Base-by-base conservation (phyloP, 2,329 filamentous ascomycete species). In the Colletotrichum plurivorum region DNA sequence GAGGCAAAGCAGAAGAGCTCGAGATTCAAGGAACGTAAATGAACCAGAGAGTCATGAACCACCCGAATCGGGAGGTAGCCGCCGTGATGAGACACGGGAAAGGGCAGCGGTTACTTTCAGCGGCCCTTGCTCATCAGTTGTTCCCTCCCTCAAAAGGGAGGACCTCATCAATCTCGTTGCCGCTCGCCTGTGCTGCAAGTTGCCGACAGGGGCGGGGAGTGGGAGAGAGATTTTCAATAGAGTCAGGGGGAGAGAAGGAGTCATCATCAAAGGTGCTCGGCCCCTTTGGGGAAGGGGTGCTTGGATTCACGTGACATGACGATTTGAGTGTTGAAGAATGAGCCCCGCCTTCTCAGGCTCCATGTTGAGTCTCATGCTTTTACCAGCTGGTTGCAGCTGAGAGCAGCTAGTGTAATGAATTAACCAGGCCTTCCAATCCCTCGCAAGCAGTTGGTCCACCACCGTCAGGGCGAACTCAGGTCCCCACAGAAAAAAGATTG, bases 351-450 rank as follows among this genome's bases (percentile, higher is more conserved):
- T 36, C 2, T n/a, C n/a, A n/a, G n/a, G n/a, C n/a, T n/a, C n/a
- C n/a, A n/a, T 22, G 20, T 22, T 22, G 20, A 22, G 20, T 22
- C 2, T 22, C 20, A 31, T n/a, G n/a, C n/a, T n/a, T n/a, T n/a
- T n/a, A 3, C 2, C 59, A 54, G 36, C 22, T 62, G 59, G n/a
- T 10, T 3, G 7, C 22, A 39, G n/a, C 15, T 41, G 51, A 12
- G 25, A 1, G 7, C 16, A 48, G 16, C 45, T 48, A 18, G 7
- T 9, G 3, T 2, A 12, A 10, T 9, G 9, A 10, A 36, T 9
- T 48, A 18, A 48, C 43, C 57, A 51, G 57, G 8, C 57, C 58
- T 67, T 58, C 36, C 55, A 67, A 67, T 67, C 43, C 27, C 43
- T 43, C 31, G 45, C 51, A 27, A 43, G 18, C 58, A 56, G 64